phyloP scores from a whole-genome alignment of 78 protist genomes.

The Anaeramoeba flamelloides region DNA sequence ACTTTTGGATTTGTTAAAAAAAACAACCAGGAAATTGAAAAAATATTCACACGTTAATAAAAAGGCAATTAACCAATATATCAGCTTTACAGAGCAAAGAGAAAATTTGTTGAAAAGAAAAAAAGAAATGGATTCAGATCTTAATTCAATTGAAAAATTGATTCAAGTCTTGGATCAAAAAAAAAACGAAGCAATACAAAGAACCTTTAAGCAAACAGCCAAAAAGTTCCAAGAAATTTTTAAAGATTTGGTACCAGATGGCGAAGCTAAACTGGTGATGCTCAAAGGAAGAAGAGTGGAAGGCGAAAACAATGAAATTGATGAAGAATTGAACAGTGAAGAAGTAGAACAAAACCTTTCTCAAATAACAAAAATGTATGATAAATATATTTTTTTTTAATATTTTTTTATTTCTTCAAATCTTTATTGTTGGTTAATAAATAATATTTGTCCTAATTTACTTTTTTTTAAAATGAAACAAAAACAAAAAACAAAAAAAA shows the following conservation, averaged over 20 bases:
- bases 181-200: constrained; percentile 79
- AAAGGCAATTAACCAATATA: constrained; percentile 85
- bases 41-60: constrained; percentile 70
- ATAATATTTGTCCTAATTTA: constrained; percentile 22
- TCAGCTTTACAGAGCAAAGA: constrained; percentile 32
- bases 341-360: constrained; percentile 59
- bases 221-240: constrained; percentile 59
- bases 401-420: constrained; percentile 48
- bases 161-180: constrained; percentile 49
- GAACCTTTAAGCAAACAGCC: constrained; percentile 63
- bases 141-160: constrained; percentile 42
- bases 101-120: constrained; percentile 25
- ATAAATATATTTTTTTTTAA: constrained; percentile 46
- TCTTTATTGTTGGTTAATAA: constrained; percentile 32
- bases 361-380: no score
- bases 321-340: background rate
- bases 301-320: background rate
- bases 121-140: constrained; percentile 39
- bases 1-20: background rate
- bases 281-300: constrained; percentile 24
- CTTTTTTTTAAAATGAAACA: background rate
- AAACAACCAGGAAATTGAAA: constrained; percentile 31
- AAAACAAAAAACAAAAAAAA: no score
- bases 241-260: constrained; percentile 62
- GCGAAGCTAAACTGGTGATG: constrained; percentile 30